Percentiles rank a stretch among this genome's conserved stretches.
These are phyloP conservation scores for Cardamine resedifolia DNA, from an alignment of 345 rosid species.

Conservation along the genomic window DNA sequence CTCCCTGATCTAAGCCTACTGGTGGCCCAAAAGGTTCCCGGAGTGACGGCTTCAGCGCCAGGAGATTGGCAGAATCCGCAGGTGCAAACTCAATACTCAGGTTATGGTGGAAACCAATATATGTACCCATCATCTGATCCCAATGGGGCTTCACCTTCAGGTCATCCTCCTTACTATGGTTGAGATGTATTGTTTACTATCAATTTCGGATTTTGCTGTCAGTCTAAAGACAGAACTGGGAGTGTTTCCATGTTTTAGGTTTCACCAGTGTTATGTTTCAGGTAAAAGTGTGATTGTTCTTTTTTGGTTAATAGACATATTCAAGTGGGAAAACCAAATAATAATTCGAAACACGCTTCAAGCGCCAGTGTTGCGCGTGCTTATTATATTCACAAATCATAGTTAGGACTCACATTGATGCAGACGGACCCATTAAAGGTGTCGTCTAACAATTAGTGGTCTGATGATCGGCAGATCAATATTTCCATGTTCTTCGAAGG, in stretches of 20 bases:
- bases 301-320: background rate
- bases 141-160: constrained; percentile 36
- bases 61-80: constrained; percentile 68
- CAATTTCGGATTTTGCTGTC: constrained; percentile 11
- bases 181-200: constrained; percentile 7
- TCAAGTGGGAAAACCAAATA: constrained; percentile 10
- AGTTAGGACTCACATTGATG: background rate
- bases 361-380: background rate
- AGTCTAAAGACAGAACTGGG: constrained; percentile 15
- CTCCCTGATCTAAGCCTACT: constrained; percentile 58
- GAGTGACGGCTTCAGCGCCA: constrained; percentile 47
- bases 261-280: constrained; percentile 23
- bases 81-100: constrained; percentile 43
- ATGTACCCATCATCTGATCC: constrained; percentile 44
- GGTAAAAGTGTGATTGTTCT: constrained; percentile 27
- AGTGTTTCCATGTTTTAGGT: constrained; percentile 25
- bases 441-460: no score
- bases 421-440: background rate
- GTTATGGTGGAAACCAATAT: constrained; percentile 44
- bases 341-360: constrained; percentile 15
- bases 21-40: constrained; percentile 53
- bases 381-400: background rate
- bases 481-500: background rate
- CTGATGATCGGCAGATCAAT: background rate
- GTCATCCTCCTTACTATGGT: constrained; percentile 39